A percentile compares a stretch with the other conserved stretches of the same genome.
Evolutionary conservation across 768 basidiomycete genomes (phyloP).

Genomic region (Suillus clintonianus): DNA sequence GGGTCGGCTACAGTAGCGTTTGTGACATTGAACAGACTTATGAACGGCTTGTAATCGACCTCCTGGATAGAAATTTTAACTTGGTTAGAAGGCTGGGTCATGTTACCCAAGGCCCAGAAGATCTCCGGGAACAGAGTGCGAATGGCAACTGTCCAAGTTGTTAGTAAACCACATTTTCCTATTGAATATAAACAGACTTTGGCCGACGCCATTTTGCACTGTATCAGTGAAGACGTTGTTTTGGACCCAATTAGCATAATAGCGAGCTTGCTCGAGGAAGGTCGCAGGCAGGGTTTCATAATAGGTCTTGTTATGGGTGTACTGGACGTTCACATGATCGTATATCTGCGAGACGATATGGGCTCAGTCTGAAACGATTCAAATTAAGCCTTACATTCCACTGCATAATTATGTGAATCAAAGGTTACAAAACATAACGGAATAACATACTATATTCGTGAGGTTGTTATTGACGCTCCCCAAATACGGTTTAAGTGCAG

Average conservation of each 20-base stretch:
- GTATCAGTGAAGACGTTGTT: slow-evolving; percentile 37
- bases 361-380: background rate
- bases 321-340: slow-evolving; percentile 41
- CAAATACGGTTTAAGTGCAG: slow-evolving; percentile 58
- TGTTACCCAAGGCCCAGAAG: slow-evolving; percentile 23
- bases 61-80: slow-evolving; percentile 31
- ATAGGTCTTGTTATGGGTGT: slow-evolving; percentile 40
- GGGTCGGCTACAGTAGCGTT: slow-evolving; percentile 16
- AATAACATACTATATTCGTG: slow-evolving; percentile 57
- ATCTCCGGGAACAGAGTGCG: slow-evolving; percentile 33
- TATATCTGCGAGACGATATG: slow-evolving; percentile 23
- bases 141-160: slow-evolving; percentile 27
- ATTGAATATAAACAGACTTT: slow-evolving; percentile 28
- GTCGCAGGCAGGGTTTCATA: slow-evolving; percentile 20
- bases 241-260: slow-evolving; percentile 44
- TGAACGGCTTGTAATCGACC: slow-evolving; percentile 37
- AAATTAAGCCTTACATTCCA: background rate
- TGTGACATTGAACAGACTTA: slow-evolving; percentile 38
- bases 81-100: slow-evolving; percentile 21
- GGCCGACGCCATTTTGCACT: slow-evolving; percentile 33
- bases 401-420: background rate
- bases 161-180: background rate
- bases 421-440: background rate
- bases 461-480: slow-evolving; percentile 59
- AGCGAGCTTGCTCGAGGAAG: slow-evolving; percentile 29